Evolutionary conservation across 2,329 filamentous ascomycete genomes (phyloP), one percentile per base, ranked within the genome.

Genomic region (Curvularia verruculosa): DNA sequence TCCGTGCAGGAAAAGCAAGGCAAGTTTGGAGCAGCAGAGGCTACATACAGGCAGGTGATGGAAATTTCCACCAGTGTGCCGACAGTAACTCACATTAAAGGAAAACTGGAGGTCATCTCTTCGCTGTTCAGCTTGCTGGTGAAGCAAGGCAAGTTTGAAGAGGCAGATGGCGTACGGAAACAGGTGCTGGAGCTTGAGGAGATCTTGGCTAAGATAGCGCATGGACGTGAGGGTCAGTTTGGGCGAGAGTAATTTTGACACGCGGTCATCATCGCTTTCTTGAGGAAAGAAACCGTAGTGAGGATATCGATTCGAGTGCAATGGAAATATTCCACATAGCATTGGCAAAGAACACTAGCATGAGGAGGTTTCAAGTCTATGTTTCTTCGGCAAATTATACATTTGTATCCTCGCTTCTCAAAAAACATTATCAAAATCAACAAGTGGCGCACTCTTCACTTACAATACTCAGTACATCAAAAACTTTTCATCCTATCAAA

Each of bases 401-500:
- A n/a, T 18, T 36, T 18, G 34, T 3, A 36, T 5, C 34, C 15
- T 15, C 34, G 18, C 13, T 18, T 36, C 15, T 5, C 18, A 36
- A 36, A 7, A 15, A 36, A 36, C 7, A 5, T 6, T 36, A 36
- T 1, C 8, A 8, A 8, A n/a, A 8, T 36, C 2, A n/a, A 8
- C 15, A 36, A 36, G 15, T 18, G 34, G 18, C 34, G 18, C 5
- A 36, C 9, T 13, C 12, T 41, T n/a, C 13, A 7, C 19, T 21
- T 24, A 15, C 6, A 34, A 34, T 9, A 5, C 12, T 34, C 9
- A n/a, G 2, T 5, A 15, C 31, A 19, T 39, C n/a, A 15, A 23
- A 54, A 44, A 13, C 13, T 46, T 28, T 64, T 61, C 55, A 63
- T 56, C 29, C 47, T 28, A 41, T 65, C 56, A 45, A 70, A 70